Conservation (phyloP, 108 stramenopile genomes). For the Skeletonema tropicum region DNA sequence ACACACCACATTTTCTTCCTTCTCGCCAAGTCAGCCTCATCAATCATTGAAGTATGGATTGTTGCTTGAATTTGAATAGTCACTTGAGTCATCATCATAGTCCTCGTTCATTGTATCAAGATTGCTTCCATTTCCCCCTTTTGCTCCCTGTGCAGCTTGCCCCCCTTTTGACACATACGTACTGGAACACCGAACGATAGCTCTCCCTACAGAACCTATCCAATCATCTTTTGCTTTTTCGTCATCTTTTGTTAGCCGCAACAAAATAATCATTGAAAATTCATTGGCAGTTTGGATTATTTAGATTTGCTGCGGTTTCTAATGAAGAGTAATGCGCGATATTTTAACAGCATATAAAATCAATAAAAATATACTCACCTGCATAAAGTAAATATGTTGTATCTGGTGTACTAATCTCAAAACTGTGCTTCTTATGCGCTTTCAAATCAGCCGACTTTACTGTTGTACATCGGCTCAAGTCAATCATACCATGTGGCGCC, state of each 20-base stretch:
- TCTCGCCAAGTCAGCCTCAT: constrained; percentile 3
- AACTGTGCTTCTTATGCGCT: constrained; percentile 92
- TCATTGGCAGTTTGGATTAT: neutral
- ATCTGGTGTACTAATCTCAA: constrained; percentile 98
- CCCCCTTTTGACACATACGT: constrained; percentile 61
- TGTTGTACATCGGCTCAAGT: constrained; percentile 93
- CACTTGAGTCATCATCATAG: constrained; percentile 77
- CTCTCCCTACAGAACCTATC: constrained; percentile 98
- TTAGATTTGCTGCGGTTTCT: neutral
- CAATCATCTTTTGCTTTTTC: constrained; percentile 99
- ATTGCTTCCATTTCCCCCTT: constrained; percentile 13
- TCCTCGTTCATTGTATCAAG: constrained; percentile 39
- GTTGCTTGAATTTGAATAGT: constrained; percentile 74
- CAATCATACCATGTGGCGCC: constrained; percentile 94
- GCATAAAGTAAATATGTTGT: constrained; percentile 96
- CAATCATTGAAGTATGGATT: constrained; percentile 90
- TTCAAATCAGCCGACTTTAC: constrained; percentile 99
- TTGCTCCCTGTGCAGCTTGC: constrained; percentile 18
- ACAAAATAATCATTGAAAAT: neutral
- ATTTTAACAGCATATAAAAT: neutral
- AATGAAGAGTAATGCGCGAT: neutral
- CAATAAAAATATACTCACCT: constrained; percentile 10
- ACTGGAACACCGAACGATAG: constrained; percentile 95
- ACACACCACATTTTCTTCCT: neutral
- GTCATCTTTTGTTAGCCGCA: constrained; percentile 63